Percentiles rank a stretch among this genome's conserved stretches.
Evolutionary conservation across 2,329 filamentous ascomycete species (phyloP).

Genomic region (Phyllosticta ampelicida): DNA sequence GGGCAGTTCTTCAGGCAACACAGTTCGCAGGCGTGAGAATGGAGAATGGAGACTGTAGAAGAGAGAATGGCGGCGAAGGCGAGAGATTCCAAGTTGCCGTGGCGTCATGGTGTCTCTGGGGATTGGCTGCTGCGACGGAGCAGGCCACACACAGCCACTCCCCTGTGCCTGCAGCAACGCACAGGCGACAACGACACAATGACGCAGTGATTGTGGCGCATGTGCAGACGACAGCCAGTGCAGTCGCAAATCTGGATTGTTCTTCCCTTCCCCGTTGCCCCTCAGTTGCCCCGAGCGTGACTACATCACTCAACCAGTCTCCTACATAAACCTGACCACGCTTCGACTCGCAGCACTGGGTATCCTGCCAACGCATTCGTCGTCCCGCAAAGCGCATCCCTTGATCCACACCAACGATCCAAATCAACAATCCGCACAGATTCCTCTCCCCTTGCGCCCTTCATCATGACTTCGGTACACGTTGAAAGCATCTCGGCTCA

Average conservation of each 20-base stretch:
- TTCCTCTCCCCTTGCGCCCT: not conserved
- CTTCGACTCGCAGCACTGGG: not conserved
- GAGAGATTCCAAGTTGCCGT: no score
- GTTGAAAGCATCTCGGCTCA: slow-evolving; percentile 78
- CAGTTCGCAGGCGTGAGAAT: not conserved
- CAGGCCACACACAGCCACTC: not conserved
- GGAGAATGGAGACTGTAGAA: not conserved
- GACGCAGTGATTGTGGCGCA: not conserved
- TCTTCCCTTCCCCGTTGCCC: not conserved
- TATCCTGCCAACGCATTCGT: not conserved
- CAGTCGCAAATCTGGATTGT: not conserved
- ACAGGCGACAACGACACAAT: not conserved
- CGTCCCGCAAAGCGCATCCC: not conserved
- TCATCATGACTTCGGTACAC: slow-evolving; percentile 57
- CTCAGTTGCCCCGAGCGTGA: not conserved
- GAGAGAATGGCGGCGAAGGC: no score
- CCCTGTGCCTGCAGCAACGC: not conserved
- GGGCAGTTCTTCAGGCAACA: not conserved
- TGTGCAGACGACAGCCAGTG: not conserved
- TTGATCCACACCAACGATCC: no score
- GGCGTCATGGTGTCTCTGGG: no score
- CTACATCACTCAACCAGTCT: not conserved
- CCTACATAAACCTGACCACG: not conserved
- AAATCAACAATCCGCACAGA: not conserved
- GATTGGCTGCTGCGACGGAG: no score